Percentiles rank a stretch among this genome's conserved stretches.
phyloP scores from a whole-genome alignment of 1,284 basidiomycete species.

The Flammula alnicola region DNA sequence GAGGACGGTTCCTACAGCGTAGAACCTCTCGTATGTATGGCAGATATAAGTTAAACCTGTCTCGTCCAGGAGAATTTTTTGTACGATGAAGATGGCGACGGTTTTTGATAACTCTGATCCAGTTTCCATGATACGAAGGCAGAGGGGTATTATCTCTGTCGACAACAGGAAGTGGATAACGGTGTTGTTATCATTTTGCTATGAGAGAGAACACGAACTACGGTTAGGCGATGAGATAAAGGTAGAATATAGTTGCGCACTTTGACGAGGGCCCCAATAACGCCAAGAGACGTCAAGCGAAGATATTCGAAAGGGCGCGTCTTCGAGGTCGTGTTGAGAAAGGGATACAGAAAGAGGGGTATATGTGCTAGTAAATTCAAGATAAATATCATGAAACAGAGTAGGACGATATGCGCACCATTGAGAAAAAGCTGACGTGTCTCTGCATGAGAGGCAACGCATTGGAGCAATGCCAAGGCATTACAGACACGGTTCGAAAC shows the following conservation, averaged over 20 bases:
- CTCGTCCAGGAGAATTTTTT: slow-evolving; percentile 98
- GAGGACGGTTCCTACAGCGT: slow-evolving; percentile 97
- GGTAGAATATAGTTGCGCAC: slow-evolving; percentile 36
- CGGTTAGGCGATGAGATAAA: background rate
- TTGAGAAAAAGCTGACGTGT: slow-evolving; percentile 92
- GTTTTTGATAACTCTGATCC: slow-evolving; percentile 99
- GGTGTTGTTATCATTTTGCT: slow-evolving; percentile 99
- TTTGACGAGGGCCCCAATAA: slow-evolving; percentile 99
- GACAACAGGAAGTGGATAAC: slow-evolving; percentile 99
- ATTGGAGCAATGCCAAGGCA: slow-evolving; percentile 95
- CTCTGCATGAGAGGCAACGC: slow-evolving; percentile 95
- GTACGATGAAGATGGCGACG: slow-evolving; percentile 99
- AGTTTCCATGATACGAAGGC: slow-evolving; percentile 99
- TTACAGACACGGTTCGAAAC: slow-evolving; percentile 99
- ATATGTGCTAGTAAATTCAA: slow-evolving; percentile 79
- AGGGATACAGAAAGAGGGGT: slow-evolving; percentile 98
- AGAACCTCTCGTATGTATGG: slow-evolving; percentile 99
- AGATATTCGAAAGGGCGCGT: slow-evolving; percentile 99
- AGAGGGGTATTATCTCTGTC: slow-evolving; percentile 99
- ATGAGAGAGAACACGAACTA: slow-evolving; percentile 9
- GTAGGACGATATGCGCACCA: slow-evolving; percentile 50
- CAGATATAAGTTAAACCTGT: slow-evolving; percentile 98
- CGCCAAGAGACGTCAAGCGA: slow-evolving; percentile 95
- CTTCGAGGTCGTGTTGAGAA: slow-evolving; percentile 99
- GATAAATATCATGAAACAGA: background rate